Evolutionary conservation across 176 grass and related monocot species (phyloP), one percentile per base, ranked within the genome.

Genomic region (Hyparrhenia diplandra): DNA sequence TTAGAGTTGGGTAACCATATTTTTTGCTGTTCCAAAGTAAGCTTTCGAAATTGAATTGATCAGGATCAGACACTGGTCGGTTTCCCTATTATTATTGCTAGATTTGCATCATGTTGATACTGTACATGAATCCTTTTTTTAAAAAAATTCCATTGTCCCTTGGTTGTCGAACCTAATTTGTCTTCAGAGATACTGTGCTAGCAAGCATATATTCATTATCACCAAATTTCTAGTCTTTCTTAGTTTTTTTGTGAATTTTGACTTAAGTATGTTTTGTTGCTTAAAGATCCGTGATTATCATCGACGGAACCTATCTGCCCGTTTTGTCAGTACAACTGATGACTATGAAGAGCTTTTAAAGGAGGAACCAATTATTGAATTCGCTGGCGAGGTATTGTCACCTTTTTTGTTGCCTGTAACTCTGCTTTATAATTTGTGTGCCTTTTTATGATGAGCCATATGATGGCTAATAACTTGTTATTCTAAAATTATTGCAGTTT

Each of bases 201-300:
- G 20, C 3, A 51, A 73, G 57, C 6, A 47, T 5, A 36, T 67
- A 49, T 32, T 47, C 41, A 34, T 64, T 14, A 9, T 3, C 29
- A 47, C 12, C 5, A 32, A 34, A 79, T 66, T 1, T n/a, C n/a
- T n/a, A n/a, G n/a, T n/a, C n/a, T n/a, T n/a, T n/a, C n/a, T n/a
- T n/a, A n/a, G n/a, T n/a, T n/a, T n/a, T n/a, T n/a, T n/a, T n/a
- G n/a, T 54, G n/a, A n/a, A n/a, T n/a, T n/a, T n/a, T n/a, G n/a
- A n/a, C 76, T 39, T 58, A 85, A n/a, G 28, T 16, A n/a, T n/a
- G 52, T 82, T 78, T 82, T 13, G 73, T 59, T 82, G 63, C 68
- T 62, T 75, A 82, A 87, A 99, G 96, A 99, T 99, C 57, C 88
- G 92, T 86, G 92, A 99, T 3, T 99, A 95, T 66, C 92, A 99